A percentile compares a stretch with the other conserved stretches of the same genome.
These are phyloP conservation scores for Pharnaceum exiguum DNA, from an alignment of 148 eudicot genomes.

Conservation along the genomic window DNA sequence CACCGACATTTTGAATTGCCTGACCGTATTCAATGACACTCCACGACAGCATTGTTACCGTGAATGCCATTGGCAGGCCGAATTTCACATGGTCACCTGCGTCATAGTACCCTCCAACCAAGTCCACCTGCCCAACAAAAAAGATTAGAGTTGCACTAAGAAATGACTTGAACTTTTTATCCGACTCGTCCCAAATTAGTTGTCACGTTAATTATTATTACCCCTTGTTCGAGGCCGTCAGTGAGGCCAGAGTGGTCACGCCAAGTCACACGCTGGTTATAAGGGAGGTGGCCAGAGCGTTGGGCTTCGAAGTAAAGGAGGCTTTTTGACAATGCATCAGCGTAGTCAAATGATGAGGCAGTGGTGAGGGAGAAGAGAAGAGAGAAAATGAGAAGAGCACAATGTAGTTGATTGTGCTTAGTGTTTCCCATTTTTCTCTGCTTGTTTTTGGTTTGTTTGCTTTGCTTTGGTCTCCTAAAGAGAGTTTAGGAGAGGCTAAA, in stretches of 20 bases:
- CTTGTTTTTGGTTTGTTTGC: neutral
- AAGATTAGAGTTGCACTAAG: neutral
- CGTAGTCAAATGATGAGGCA: conserved; percentile 29
- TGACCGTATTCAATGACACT: conserved; percentile 31
- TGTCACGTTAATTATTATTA: neutral
- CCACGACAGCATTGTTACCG: conserved; percentile 56
- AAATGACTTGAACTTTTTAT: no score
- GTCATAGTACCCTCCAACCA: conserved; percentile 65
- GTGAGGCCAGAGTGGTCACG: conserved; percentile 71
- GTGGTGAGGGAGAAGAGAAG: neutral
- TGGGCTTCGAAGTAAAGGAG: conserved; percentile 71
- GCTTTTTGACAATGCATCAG: conserved; percentile 52
- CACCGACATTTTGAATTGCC: conserved; percentile 21
- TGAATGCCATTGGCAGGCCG: conserved; percentile 62
- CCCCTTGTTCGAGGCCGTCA: conserved; percentile 75
- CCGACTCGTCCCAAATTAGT: neutral
- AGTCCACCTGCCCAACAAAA: conserved; percentile 40
- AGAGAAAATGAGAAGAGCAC: neutral
- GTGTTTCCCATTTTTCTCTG: conserved; percentile 5
- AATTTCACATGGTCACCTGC: conserved; percentile 65
- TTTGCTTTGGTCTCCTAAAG: conserved; percentile 16
- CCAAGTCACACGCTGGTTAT: conserved; percentile 67
- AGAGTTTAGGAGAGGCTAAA: conserved; percentile 7
- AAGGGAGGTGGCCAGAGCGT: conserved; percentile 71
- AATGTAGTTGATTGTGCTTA: neutral